Evolutionary conservation across 768 basidiomycete genomes (phyloP).

Genomic region (Mycena rosella): DNA sequence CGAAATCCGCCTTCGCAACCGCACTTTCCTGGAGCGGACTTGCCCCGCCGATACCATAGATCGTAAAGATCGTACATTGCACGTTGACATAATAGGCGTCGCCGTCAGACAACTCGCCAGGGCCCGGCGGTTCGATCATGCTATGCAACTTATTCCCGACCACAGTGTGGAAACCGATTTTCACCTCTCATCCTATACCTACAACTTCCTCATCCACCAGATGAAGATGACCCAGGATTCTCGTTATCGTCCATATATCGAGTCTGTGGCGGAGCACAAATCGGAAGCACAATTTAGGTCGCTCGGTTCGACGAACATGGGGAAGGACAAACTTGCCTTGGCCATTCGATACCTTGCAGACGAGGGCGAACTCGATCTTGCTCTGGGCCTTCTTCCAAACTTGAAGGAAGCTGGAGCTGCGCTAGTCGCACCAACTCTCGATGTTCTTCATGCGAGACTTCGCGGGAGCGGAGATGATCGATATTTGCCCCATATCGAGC

Average conservation of each 20-base stretch:
- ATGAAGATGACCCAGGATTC: conserved; percentile 33
- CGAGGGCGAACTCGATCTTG: conserved; percentile 12
- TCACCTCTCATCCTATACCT: conserved; percentile 52
- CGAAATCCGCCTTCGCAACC: conserved; percentile 44
- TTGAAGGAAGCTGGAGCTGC: conserved; percentile 3
- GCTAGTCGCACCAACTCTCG: conserved; percentile 7
- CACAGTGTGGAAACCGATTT: conserved; percentile 44
- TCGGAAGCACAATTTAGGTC: conserved; percentile 3
- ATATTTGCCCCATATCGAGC: conserved; percentile 2
- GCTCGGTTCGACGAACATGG: conserved; percentile 16
- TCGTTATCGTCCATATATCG: conserved; percentile 25
- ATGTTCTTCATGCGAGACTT: conserved; percentile 15
- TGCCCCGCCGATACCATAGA: conserved; percentile 21
- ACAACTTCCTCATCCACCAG: conserved; percentile 48
- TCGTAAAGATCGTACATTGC: conserved; percentile 28
- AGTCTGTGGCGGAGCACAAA: conserved; percentile 27
- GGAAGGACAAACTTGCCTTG: not conserved
- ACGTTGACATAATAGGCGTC: conserved; percentile 42
- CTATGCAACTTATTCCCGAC: conserved; percentile 60
- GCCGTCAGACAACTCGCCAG: conserved; percentile 58
- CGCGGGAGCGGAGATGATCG: not conserved
- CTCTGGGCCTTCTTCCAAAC: conserved; percentile 23
- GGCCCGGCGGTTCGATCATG: conserved; percentile 53
- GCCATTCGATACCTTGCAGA: conserved; percentile 29
- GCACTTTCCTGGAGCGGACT: conserved; percentile 36